Percentiles rank a stretch among this genome's conserved stretches.
These are phyloP conservation scores for Paraconiothyrium brasiliense DNA, from an alignment of 2,329 filamentous ascomycete species.

Conservation along the genomic window DNA sequence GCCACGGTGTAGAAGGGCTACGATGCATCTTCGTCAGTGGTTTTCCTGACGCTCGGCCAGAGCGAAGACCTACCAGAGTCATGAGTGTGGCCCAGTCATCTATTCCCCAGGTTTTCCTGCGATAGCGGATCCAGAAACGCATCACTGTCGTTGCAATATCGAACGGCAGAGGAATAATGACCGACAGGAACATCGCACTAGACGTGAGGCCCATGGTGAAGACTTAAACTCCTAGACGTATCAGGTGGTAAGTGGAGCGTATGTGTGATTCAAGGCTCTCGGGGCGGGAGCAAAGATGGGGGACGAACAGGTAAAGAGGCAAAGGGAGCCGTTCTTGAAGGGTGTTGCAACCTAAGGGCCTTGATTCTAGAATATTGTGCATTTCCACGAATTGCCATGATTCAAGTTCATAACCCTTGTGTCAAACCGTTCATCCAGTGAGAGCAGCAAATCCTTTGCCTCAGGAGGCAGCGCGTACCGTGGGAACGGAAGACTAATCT, in stretches of 20 bases:
- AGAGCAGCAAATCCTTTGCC: neutral
- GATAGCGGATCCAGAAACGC: conserved; percentile 9
- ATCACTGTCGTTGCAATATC: conserved; percentile 4
- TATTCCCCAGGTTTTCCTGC: conserved; percentile 5
- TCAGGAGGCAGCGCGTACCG: neutral
- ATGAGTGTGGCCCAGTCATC: conserved; percentile 7
- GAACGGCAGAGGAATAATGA: conserved; percentile 5
- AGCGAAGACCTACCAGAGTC: conserved; percentile 1
- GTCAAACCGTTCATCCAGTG: neutral
- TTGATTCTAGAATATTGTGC: neutral
- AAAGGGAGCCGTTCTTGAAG: neutral
- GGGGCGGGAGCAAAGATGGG: neutral
- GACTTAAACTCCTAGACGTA: neutral
- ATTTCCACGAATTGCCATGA: neutral
- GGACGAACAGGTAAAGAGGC: neutral
- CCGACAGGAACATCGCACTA: conserved; percentile 5
- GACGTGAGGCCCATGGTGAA: conserved; percentile 7
- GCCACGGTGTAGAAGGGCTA: conserved; percentile 9
- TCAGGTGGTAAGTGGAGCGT: neutral
- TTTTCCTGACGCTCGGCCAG: neutral
- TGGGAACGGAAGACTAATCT: neutral
- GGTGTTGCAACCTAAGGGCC: neutral
- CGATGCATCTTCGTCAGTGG: neutral
- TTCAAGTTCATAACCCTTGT: neutral
- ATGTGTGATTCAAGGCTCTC: too few relatives aligned